phyloP scores from a whole-genome alignment of 495 filamentous ascomycete species.

The Penicillium ochrochloron region DNA sequence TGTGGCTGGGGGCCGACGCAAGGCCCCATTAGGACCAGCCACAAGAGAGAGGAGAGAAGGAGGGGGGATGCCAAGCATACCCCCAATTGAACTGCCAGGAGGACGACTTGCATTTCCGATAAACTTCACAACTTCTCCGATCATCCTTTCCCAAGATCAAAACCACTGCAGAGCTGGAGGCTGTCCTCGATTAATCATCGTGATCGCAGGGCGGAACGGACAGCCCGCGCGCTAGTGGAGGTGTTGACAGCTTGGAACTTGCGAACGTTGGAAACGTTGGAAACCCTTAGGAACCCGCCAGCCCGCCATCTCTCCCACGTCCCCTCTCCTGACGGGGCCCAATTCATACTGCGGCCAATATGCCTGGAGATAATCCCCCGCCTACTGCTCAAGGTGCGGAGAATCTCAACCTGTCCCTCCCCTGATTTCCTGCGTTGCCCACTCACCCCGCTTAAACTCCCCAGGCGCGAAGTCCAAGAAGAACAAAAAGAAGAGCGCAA shows the following conservation, averaged over 20 bases:
- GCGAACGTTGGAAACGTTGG: constrained; percentile 18
- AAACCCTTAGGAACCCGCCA: not conserved
- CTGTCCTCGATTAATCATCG: constrained; percentile 34
- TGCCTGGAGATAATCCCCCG: constrained; percentile 40
- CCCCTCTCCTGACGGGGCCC: not conserved
- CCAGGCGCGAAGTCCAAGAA: constrained; percentile 66
- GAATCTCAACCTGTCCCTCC: not conserved
- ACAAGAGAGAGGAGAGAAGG: not conserved
- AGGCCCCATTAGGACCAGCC: not conserved
- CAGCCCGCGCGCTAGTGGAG: constrained; percentile 38
- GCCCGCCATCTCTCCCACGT: constrained; percentile 11
- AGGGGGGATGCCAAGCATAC: constrained; percentile 9
- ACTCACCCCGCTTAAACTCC: constrained; percentile 12
- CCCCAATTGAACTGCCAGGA: not conserved
- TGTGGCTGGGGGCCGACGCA: constrained; percentile 2
- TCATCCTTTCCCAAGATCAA: not conserved
- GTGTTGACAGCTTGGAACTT: constrained; percentile 46
- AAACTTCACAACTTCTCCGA: not conserved
- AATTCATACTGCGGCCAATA: constrained; percentile 28
- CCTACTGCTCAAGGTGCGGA: constrained; percentile 29
- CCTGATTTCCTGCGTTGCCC: constrained; percentile 10
- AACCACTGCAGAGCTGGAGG: not conserved
- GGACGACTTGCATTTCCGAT: not conserved
- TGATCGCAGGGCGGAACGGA: constrained; percentile 26
- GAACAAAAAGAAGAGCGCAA: constrained; percentile 67